Evolutionary conservation across 139 green algal species (phyloP).

Genomic region (Asterochloris erici): DNA sequence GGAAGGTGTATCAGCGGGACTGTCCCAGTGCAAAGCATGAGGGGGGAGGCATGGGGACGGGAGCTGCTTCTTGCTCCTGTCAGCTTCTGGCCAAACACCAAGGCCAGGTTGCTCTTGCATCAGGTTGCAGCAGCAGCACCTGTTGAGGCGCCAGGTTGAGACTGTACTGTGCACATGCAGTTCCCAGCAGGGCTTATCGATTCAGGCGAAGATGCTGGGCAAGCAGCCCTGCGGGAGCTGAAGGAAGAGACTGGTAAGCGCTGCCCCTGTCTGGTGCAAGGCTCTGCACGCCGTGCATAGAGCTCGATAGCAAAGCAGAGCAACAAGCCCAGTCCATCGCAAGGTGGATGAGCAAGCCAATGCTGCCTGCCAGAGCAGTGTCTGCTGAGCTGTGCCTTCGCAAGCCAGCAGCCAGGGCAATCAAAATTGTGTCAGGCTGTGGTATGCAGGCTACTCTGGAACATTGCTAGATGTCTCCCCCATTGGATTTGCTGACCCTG

Average conservation of each 20-base stretch:
- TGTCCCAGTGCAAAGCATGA: not conserved
- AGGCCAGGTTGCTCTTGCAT: not conserved
- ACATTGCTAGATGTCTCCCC: constrained; percentile 27
- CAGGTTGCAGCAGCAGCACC: too few relatives aligned
- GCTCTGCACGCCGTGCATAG: not conserved
- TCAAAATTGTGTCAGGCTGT: not conserved
- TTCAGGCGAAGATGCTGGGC: constrained; percentile 40
- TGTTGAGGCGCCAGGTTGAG: not conserved
- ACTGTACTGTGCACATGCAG: constrained; percentile 15
- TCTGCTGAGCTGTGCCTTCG: not conserved
- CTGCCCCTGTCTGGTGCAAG: not conserved
- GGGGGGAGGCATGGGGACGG: not conserved
- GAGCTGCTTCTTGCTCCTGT: not conserved
- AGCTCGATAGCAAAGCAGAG: not conserved
- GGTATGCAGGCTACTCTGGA: constrained; percentile 47
- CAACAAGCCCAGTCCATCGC: not conserved
- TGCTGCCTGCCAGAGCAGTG: not conserved
- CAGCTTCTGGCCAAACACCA: not conserved
- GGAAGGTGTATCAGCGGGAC: not conserved
- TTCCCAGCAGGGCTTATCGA: constrained; percentile 68
- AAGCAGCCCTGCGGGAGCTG: constrained; percentile 60
- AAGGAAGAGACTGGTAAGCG: constrained; percentile 58
- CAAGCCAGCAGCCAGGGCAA: not conserved
- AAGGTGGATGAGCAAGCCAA: not conserved
- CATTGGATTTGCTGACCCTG: constrained; percentile 45